These are phyloP conservation scores for Boletus pseudopeckii DNA, from an alignment of 768 basidiomycete genomes.

Conservation along the genomic window DNA sequence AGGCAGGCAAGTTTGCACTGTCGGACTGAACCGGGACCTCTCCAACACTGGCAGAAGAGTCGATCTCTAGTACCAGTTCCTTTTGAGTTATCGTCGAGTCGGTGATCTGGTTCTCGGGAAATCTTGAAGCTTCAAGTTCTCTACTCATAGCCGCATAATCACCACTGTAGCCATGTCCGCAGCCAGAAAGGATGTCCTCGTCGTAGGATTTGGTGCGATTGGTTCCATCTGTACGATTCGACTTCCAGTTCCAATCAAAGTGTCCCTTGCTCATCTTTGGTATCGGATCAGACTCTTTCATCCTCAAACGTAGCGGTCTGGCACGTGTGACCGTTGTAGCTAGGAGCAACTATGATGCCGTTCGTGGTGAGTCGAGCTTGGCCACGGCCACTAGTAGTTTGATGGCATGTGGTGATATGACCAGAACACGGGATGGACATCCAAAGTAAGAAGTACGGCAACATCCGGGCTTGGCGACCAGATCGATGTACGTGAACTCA, in stretches of 20 bases:
- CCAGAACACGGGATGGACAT: conserved; percentile 54
- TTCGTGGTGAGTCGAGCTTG: conserved; percentile 38
- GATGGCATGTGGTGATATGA: neutral
- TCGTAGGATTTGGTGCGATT: conserved; percentile 66
- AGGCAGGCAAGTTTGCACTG: no score
- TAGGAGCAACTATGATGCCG: conserved; percentile 60
- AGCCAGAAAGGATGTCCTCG: conserved; percentile 45
- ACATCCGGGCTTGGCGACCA: conserved; percentile 57
- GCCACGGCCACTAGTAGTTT: neutral
- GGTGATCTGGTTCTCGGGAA: no score
- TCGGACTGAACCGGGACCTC: no score
- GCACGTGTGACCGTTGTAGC: conserved; percentile 72
- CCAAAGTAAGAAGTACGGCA: conserved; percentile 57
- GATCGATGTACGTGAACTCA: conserved; percentile 44
- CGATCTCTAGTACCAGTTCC: no score
- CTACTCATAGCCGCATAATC: neutral
- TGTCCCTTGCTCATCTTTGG: neutral
- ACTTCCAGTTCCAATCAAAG: neutral
- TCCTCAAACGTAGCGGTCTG: conserved; percentile 53
- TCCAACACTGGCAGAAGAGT: no score
- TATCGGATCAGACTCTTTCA: conserved; percentile 44
- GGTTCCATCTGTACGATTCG: conserved; percentile 53
- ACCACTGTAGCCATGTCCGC: conserved; percentile 5
- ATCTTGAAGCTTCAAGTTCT: no score
- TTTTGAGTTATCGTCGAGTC: no score